phyloP scores from a whole-genome alignment of 2,329 filamentous ascomycete species.

The Coleophoma eucalyptorum region DNA sequence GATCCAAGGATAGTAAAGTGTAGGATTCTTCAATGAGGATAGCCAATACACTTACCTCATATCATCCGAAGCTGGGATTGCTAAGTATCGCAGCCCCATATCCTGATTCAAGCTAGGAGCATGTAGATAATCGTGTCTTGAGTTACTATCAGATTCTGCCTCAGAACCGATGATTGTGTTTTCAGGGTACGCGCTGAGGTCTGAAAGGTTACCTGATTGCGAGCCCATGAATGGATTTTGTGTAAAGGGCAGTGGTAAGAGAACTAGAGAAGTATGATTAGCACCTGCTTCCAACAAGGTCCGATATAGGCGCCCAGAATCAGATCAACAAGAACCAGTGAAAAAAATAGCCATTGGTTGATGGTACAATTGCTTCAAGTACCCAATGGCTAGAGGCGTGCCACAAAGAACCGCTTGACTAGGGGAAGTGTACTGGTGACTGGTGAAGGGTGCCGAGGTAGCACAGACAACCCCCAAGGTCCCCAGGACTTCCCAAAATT shows the following conservation, averaged over 20 bases:
- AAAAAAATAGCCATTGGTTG: no score
- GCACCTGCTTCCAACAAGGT: conserved; percentile 3
- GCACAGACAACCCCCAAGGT: no score
- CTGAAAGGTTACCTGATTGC: conserved; percentile 29
- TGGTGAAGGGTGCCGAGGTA: no score
- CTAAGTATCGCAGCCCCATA: conserved; percentile 30
- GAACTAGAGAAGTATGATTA: conserved; percentile 19
- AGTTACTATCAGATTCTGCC: conserved; percentile 28
- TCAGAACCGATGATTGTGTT: conserved; percentile 28
- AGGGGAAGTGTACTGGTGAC: no score
- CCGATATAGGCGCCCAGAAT: no score
- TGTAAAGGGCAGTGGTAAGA: conserved; percentile 17
- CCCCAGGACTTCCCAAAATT: no score
- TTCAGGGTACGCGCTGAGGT: conserved; percentile 25
- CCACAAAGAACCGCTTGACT: no score
- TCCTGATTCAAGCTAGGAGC: conserved; percentile 22
- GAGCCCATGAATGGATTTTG: conserved; percentile 31
- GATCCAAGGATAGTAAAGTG: no score
- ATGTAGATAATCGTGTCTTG: conserved; percentile 25
- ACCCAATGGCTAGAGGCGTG: no score
- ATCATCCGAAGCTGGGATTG: conserved; percentile 27
- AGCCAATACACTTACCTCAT: conserved; percentile 29
- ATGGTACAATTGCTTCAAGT: no score
- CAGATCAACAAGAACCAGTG: no score
- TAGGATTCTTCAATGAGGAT: background rate